Conservation (phyloP, 2,329 filamentous ascomycete species). For the Dothistroma pini region DNA sequence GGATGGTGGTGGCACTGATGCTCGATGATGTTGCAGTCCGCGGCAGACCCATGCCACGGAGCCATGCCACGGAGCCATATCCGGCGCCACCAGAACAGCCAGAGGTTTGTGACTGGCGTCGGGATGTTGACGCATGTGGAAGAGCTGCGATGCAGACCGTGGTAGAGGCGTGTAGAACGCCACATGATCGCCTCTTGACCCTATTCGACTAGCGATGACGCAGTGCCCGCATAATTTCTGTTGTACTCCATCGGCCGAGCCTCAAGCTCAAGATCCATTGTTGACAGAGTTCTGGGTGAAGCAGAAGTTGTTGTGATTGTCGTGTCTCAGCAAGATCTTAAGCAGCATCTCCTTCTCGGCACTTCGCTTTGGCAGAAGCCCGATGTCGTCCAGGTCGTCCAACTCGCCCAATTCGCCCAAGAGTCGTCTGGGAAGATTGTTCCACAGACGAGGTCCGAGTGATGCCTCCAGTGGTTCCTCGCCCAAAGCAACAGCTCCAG, state of each 20-base stretch:
- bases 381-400: conserved; percentile 1
- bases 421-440: conserved; percentile 50
- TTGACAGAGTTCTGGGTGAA: background rate
- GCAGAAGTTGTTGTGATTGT: background rate
- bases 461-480: background rate
- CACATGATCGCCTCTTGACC: background rate
- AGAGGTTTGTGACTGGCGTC: background rate
- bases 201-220: background rate
- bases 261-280: background rate
- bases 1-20: background rate
- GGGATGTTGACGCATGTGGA: background rate
- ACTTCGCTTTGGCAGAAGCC: background rate
- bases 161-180: background rate
- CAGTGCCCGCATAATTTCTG: background rate
- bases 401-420: background rate
- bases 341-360: background rate
- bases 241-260: background rate
- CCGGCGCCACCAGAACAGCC: too few species aligned
- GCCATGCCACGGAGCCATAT: background rate
- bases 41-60: background rate
- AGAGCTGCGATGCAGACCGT: background rate
- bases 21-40: background rate
- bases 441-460: conserved; percentile 3
- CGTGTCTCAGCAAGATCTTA: background rate
- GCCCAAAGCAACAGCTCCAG: background rate